Percentiles rank a stretch among this genome's conserved stretches.
These are phyloP conservation scores for Didymella segeticola DNA, from an alignment of 2,329 filamentous ascomycete genomes.

Conservation along the genomic window DNA sequence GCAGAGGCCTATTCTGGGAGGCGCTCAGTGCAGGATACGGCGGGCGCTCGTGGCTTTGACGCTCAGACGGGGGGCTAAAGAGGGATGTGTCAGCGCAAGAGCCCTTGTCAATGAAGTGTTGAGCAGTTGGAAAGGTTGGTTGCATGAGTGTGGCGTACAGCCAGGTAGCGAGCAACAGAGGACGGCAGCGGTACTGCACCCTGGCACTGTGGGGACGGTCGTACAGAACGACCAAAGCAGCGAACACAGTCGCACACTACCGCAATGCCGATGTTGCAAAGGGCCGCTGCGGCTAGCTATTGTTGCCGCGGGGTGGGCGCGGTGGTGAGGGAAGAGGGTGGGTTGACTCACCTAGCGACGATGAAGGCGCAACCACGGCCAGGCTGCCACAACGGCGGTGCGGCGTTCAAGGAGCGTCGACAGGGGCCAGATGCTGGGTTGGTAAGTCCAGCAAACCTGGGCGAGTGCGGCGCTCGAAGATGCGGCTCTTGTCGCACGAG, in stretches of 20 bases:
- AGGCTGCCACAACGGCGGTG: constrained; percentile 14
- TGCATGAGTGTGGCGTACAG: constrained; percentile 49
- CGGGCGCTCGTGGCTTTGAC: constrained; percentile 38
- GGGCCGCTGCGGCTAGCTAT: constrained; percentile 19
- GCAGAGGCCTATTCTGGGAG: constrained; percentile 31
- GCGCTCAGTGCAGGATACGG: constrained; percentile 20
- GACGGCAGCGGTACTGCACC: constrained; percentile 43
- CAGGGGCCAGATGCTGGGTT: constrained; percentile 16
- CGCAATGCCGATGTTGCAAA: constrained; percentile 32
- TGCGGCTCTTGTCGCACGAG: constrained; percentile 33
- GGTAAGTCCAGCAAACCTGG: constrained; percentile 29
- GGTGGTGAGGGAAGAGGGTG: constrained; percentile 18
- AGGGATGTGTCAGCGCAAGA: constrained; percentile 39
- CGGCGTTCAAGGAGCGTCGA: constrained; percentile 16
- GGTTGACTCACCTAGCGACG: constrained; percentile 44
- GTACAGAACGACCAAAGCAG: constrained; percentile 39
- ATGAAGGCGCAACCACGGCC: constrained; percentile 22
- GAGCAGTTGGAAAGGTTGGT: constrained; percentile 35
- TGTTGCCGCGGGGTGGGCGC: constrained; percentile 14
- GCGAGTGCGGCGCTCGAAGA: constrained; percentile 19
- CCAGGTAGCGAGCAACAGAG: constrained; percentile 41
- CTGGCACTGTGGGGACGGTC: constrained; percentile 40
- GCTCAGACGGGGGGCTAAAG: constrained; percentile 26
- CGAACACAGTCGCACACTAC: constrained; percentile 42
- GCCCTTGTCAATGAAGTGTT: constrained; percentile 32